phyloP scores from a whole-genome alignment of 495 filamentous ascomycete species.

The Aspergillus coremiiformis region DNA sequence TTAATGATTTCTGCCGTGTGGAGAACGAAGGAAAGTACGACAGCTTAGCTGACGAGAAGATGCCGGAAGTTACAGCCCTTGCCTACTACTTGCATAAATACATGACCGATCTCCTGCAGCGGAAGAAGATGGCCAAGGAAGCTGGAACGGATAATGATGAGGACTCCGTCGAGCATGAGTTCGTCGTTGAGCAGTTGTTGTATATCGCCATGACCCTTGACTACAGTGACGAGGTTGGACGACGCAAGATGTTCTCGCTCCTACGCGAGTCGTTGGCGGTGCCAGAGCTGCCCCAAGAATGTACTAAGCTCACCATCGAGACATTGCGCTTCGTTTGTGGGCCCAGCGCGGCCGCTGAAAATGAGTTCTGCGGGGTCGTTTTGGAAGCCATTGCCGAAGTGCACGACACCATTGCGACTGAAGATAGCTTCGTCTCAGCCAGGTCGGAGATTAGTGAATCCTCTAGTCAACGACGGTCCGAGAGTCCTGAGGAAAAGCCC shows the following conservation, averaged over 20 bases:
- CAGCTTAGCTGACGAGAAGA: conserved; percentile 73
- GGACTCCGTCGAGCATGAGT: conserved; percentile 78
- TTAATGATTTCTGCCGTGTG: conserved; percentile 82
- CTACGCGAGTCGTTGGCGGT: conserved; percentile 77
- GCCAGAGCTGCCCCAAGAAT: conserved; percentile 83
- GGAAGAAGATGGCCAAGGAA: conserved; percentile 49
- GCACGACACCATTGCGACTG: conserved; percentile 74
- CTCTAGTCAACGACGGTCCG: conserved; percentile 33
- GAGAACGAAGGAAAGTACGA: conserved; percentile 65
- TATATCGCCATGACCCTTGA: conserved; percentile 87
- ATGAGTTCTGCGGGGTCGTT: conserved; percentile 88
- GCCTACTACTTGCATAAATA: conserved; percentile 77
- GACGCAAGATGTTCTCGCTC: conserved; percentile 89
- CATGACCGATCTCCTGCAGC: conserved; percentile 65
- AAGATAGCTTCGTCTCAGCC: conserved; percentile 90
- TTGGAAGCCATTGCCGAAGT: conserved; percentile 93
- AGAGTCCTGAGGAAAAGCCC: conserved; percentile 34
- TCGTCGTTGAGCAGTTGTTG: conserved; percentile 89
- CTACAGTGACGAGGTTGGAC: conserved; percentile 90
- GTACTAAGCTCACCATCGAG: conserved; percentile 80
- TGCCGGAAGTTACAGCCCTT: conserved; percentile 88
- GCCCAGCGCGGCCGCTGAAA: conserved; percentile 67
- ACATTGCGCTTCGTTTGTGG: conserved; percentile 76
- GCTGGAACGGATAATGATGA: conserved; percentile 64
- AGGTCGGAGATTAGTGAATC: conserved; percentile 69